Evolutionary conservation across 768 basidiomycete genomes (phyloP).

Genomic region (Russula virescens): DNA sequence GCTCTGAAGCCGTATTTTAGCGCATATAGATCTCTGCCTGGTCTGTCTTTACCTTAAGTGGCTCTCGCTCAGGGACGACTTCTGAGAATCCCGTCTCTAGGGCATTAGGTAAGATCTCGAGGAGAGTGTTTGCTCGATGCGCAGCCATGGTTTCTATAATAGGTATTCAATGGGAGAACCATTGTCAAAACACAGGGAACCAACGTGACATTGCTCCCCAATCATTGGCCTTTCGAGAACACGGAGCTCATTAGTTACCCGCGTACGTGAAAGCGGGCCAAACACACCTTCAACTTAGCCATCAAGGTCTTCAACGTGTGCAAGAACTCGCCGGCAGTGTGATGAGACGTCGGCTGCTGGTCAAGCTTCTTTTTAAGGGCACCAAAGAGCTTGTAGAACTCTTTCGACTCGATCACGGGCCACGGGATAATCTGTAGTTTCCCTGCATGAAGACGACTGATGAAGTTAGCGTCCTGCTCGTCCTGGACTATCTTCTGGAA

Average conservation of each 20-base stretch:
- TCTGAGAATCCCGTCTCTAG: conserved; percentile 45
- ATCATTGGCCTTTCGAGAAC: conserved; percentile 45
- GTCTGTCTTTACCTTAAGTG: conserved; percentile 40
- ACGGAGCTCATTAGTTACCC: background rate
- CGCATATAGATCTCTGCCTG: background rate
- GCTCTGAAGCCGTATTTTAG: conserved; percentile 37
- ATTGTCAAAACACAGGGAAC: conserved; percentile 23
- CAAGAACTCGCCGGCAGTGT: conserved; percentile 49
- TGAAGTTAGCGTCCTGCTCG: conserved; percentile 59
- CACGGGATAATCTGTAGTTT: conserved; percentile 55
- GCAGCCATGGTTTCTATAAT: conserved; percentile 43
- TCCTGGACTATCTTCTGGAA: conserved; percentile 58
- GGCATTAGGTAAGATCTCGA: conserved; percentile 41
- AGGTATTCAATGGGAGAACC: background rate
- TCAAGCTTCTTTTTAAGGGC: conserved; percentile 44
- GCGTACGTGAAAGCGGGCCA: too few species aligned
- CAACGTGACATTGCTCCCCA: conserved; percentile 61
- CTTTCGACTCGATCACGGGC: conserved; percentile 58
- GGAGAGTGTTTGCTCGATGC: conserved; percentile 41
- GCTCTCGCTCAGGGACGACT: conserved; percentile 40
- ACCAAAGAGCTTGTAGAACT: conserved; percentile 53
- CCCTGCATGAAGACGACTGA: conserved; percentile 53
- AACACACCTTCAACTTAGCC: conserved; percentile 58
- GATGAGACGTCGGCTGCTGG: conserved; percentile 45
- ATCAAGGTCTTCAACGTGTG: conserved; percentile 56